Evolutionary conservation across 1,284 basidiomycete species (phyloP).

Genomic region (Cryptococcus sp.): DNA sequence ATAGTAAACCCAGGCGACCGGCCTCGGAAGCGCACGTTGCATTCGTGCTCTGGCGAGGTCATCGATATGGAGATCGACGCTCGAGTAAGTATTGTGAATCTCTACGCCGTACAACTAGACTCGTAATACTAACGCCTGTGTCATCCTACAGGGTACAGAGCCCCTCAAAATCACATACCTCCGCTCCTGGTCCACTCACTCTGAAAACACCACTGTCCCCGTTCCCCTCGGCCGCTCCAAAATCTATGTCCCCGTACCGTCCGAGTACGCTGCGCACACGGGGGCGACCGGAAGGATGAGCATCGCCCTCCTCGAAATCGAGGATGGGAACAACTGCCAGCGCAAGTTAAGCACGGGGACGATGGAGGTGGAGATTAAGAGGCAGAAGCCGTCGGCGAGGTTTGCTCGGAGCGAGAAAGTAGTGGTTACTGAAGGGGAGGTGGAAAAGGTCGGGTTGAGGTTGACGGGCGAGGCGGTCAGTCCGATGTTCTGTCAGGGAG

Average conservation of each 20-base stretch:
- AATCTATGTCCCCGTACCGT: constrained; percentile 36
- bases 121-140: not conserved
- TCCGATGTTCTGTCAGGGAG: constrained; percentile 10
- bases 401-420: constrained; percentile 62
- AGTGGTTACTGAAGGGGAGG: constrained; percentile 72
- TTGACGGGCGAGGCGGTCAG: constrained; percentile 81
- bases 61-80: constrained; percentile 75
- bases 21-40: constrained; percentile 50
- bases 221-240: constrained; percentile 57
- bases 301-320: constrained; percentile 60
- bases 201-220: constrained; percentile 59
- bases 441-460: constrained; percentile 68
- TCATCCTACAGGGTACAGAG: constrained; percentile 61
- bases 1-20: constrained; percentile 55
- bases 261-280: constrained; percentile 22
- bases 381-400: constrained; percentile 79
- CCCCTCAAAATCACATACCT: constrained; percentile 83
- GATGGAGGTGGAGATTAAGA: constrained; percentile 81
- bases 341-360: constrained; percentile 71
- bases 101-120: not conserved
- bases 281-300: constrained; percentile 36
- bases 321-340: constrained; percentile 85
- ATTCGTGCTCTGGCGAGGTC: constrained; percentile 63
- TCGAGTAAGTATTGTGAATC: constrained; percentile 54
- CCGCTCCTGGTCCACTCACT: constrained; percentile 59